Evolutionary conservation across 805 yeast genomes (phyloP), one percentile per base, ranked within the genome.

Genomic region (Wickerhamiella brachini): DNA sequence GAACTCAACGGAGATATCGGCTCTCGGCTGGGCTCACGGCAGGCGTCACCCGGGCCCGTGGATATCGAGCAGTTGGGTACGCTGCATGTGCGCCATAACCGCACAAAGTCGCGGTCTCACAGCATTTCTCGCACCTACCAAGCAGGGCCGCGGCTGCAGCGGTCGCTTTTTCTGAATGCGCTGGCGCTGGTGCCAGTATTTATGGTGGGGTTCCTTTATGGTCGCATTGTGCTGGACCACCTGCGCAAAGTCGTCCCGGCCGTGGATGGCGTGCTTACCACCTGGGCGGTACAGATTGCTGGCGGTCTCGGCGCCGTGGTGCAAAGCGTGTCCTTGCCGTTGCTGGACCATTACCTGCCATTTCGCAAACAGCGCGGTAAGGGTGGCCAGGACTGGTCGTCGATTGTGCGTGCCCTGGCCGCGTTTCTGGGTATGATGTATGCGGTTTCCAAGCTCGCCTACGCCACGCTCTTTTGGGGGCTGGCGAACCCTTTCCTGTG

Each of bases 401-500:
- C 68, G n/a, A 56, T 68, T 26, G 59, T 67, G 7, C 62, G 72
- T 7, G 67, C 71, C 10, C 62, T 66, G 37, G 72, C 68, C 7
- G 68, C 68, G 20, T 63, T 69, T 42, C 52, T 68, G 50, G 72
- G 72, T 15, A 62, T 69, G 12, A 58, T 68, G 10, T 69, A 69
- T 49, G 70, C 71, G 21, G 61, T 67, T 20, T 63, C 68, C 15
- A 66, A 67, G 53, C 60, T 69, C 26, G 60, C 64, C 20, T 69
- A 67, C 50, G 69, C 69, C 1, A 65, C 68, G 2, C 54, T 59
- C 37, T 63, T 64, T 31, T 63, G 69, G 65, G 65, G 66, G 8
- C 55, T 68, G 46, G 62, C 67, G 17, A 68, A 65, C 52, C 73
- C 73, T 12, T 61, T 63, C 23, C 53, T 70, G 51, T 70, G 73